Conservation (phyloP, 2,329 filamentous ascomycete species). For the Chrysosporium keratinophilum region DNA sequence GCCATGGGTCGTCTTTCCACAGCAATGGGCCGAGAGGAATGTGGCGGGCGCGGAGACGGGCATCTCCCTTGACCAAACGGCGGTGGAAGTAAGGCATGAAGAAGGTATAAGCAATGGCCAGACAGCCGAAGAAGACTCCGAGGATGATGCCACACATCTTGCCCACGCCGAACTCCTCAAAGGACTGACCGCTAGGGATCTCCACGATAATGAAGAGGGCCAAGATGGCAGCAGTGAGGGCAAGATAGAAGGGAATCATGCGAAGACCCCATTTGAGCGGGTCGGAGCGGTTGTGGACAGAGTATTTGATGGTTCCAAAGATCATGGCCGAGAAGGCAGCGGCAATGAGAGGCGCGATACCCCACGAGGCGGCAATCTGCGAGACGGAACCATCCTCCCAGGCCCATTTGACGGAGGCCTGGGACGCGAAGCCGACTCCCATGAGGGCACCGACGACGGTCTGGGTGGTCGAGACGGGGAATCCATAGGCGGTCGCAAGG, state of each 20-base stretch:
- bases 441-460: constrained; percentile 32
- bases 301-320: constrained; percentile 42
- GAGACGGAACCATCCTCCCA: constrained; percentile 39
- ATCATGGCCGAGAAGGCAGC: constrained; percentile 41
- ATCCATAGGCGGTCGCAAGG: constrained; percentile 28
- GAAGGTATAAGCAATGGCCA: constrained; percentile 26
- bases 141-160: constrained; percentile 24
- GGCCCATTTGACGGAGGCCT: constrained; percentile 30
- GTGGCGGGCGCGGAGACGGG: constrained; percentile 26
- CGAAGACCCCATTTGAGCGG: constrained; percentile 42
- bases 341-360: constrained; percentile 41
- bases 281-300: constrained; percentile 41
- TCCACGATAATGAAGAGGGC: constrained; percentile 51
- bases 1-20: constrained; percentile 29
- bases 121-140: constrained; percentile 27
- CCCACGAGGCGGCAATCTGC: constrained; percentile 41
- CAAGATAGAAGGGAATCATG: constrained; percentile 42
- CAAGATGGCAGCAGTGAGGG: constrained; percentile 40
- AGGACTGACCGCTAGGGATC: constrained; percentile 25
- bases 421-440: constrained; percentile 26
- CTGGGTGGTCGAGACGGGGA: constrained; percentile 36
- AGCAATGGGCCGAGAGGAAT: constrained; percentile 34
- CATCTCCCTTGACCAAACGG: constrained; percentile 27
- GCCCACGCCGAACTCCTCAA: constrained; percentile 25
- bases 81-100: constrained; percentile 32